These are phyloP conservation scores for Eucalyptus paniculata DNA, from an alignment of 345 rosid genomes.

Conservation along the genomic window DNA sequence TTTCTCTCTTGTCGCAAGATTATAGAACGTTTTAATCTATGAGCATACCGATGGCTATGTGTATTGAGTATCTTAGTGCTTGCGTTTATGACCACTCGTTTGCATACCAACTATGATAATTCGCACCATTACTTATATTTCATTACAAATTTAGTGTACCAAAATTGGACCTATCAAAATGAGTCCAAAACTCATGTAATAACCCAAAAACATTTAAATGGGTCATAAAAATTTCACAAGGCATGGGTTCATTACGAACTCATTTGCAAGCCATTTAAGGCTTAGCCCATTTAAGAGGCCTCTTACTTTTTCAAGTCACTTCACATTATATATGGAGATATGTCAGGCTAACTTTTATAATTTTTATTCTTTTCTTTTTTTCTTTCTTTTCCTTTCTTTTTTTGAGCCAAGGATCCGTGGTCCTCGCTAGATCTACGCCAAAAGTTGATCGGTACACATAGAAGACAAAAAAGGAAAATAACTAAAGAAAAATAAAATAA, in stretches of 20 bases:
- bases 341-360: too few species aligned
- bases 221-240: background rate
- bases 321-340: too few species aligned
- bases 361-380: too few species aligned
- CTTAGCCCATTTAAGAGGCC: too few species aligned
- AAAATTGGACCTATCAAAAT: background rate
- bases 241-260: background rate
- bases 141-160: background rate
- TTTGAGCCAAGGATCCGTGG: too few species aligned
- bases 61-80: background rate
- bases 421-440: too few species aligned
- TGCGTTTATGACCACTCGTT: background rate
- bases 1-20: background rate
- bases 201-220: background rate
- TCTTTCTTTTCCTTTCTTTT: too few species aligned
- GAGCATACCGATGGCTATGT: rapidly evolving
- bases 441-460: too few species aligned
- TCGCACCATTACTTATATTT: background rate
- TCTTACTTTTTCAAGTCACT: too few species aligned
- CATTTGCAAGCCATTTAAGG: too few species aligned
- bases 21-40: background rate
- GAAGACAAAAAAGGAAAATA: too few species aligned
- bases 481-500: too few species aligned
- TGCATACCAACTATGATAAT: background rate
- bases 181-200: background rate